A percentile compares a stretch with the other conserved stretches of the same genome.
These are phyloP conservation scores for Naematelia encephala DNA, from an alignment of 768 basidiomycete genomes.

Conservation along the genomic window DNA sequence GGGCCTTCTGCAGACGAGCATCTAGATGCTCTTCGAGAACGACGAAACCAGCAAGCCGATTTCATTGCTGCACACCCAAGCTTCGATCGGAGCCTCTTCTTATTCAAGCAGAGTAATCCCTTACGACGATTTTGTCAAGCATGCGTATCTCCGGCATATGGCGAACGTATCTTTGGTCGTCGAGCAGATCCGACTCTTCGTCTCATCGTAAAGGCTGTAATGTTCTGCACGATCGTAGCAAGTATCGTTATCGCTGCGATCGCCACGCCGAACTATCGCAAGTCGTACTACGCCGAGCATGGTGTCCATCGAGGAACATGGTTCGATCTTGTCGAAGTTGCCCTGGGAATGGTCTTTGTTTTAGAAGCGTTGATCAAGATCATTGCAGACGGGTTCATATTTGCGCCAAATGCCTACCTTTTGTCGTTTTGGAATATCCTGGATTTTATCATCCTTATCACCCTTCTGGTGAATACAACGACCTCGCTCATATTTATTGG, in stretches of 20 bases:
- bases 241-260: constrained; percentile 77
- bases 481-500: constrained; percentile 71
- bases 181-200: constrained; percentile 64
- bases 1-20: constrained; percentile 30
- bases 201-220: constrained; percentile 67
- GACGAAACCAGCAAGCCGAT: constrained; percentile 71
- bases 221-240: constrained; percentile 72
- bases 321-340: constrained; percentile 78
- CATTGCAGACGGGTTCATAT: constrained; percentile 85
- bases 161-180: constrained; percentile 81
- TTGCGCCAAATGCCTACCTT: constrained; percentile 69
- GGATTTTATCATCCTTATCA: constrained; percentile 78
- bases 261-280: constrained; percentile 80
- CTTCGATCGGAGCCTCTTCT: constrained; percentile 85
- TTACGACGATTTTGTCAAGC: constrained; percentile 75
- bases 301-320: constrained; percentile 69
- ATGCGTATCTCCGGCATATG: constrained; percentile 74
- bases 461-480: constrained; percentile 69
- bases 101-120: constrained; percentile 74
- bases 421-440: constrained; percentile 88
- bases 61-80: constrained; percentile 84
- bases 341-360: constrained; percentile 67
- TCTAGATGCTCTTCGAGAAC: constrained; percentile 65
- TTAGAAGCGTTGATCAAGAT: constrained; percentile 85
- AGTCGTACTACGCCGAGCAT: constrained; percentile 62